These are phyloP conservation scores for Henckelia pumila DNA, from an alignment of 257 asterid species.

Conservation along the genomic window DNA sequence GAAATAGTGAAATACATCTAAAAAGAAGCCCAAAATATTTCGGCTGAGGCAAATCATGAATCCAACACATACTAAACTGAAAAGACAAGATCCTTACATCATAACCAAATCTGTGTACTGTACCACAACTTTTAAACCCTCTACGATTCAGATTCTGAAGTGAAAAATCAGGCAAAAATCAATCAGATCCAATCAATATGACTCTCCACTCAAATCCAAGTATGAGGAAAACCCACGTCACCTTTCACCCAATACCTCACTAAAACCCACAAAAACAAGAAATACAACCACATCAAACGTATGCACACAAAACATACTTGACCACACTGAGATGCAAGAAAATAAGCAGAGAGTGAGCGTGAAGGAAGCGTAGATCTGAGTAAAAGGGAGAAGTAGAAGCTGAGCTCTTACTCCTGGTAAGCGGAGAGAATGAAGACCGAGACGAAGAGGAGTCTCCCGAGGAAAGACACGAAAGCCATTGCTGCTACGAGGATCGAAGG, in stretches of 20 bases:
- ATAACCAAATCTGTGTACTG: not conserved
- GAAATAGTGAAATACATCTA: not conserved
- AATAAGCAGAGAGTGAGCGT: not conserved
- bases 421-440: slow-evolving; percentile 89
- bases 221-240: not conserved
- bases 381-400: slow-evolving; percentile 1
- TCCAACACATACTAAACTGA: not conserved
- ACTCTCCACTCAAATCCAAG: slow-evolving; percentile 3
- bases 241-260: slow-evolving; percentile 3
- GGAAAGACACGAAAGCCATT: slow-evolving; percentile 72
- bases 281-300: not conserved
- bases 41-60: not conserved
- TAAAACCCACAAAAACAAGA: slow-evolving; percentile 9
- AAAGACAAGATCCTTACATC: not conserved
- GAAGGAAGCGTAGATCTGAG: slow-evolving; percentile 48
- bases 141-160: not conserved
- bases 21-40: not conserved
- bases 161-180: not conserved
- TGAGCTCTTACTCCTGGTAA: slow-evolving; percentile 70
- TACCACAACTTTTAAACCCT: not conserved
- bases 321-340: not conserved
- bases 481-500: slow-evolving; percentile 18
- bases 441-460: slow-evolving; percentile 86
- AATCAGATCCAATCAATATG: slow-evolving; percentile 40
- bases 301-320: not conserved